Evolutionary conservation across 192 early-diverging fungal species (phyloP).

Genomic region (Nowakowskiella sp.): DNA sequence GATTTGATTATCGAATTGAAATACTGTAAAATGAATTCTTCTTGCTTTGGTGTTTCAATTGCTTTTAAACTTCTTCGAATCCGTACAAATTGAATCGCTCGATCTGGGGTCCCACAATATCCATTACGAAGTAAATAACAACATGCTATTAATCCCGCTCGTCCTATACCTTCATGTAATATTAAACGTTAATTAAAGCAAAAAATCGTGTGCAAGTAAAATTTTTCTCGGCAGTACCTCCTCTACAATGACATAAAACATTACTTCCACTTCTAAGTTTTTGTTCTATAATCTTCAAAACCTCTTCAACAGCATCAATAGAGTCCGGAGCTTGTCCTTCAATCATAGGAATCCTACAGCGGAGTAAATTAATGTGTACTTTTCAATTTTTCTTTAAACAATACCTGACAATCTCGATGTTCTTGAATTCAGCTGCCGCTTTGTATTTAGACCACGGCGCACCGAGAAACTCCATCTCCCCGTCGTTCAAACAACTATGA

Average conservation of each 20-base stretch:
- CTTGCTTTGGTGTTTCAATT: slow-evolving; percentile 64
- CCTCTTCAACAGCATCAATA: slow-evolving; percentile 45
- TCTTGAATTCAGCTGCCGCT: slow-evolving; percentile 36
- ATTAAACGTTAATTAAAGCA: not conserved
- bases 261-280: slow-evolving; percentile 39
- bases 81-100: slow-evolving; percentile 51
- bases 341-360: slow-evolving; percentile 52
- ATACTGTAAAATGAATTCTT: slow-evolving; percentile 45
- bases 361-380: not conserved
- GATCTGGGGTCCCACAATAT: slow-evolving; percentile 38
- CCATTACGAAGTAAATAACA: slow-evolving; percentile 56
- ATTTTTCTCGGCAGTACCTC: slow-evolving; percentile 27
- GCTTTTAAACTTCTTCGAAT: slow-evolving; percentile 56
- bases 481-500: slow-evolving; percentile 57
- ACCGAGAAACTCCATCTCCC: slow-evolving; percentile 57
- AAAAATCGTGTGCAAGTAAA: not conserved
- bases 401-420: slow-evolving; percentile 50
- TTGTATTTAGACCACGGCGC: slow-evolving; percentile 55
- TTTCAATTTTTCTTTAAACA: not conserved
- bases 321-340: slow-evolving; percentile 58
- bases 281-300: slow-evolving; percentile 42
- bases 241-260: slow-evolving; percentile 64
- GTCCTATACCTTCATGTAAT: slow-evolving; percentile 48
- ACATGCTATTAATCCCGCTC: slow-evolving; percentile 69
- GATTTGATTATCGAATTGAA: too few relatives aligned